phyloP scores from a whole-genome alignment of 768 basidiomycete species.

The Phylloporus rhodoxanthus region DNA sequence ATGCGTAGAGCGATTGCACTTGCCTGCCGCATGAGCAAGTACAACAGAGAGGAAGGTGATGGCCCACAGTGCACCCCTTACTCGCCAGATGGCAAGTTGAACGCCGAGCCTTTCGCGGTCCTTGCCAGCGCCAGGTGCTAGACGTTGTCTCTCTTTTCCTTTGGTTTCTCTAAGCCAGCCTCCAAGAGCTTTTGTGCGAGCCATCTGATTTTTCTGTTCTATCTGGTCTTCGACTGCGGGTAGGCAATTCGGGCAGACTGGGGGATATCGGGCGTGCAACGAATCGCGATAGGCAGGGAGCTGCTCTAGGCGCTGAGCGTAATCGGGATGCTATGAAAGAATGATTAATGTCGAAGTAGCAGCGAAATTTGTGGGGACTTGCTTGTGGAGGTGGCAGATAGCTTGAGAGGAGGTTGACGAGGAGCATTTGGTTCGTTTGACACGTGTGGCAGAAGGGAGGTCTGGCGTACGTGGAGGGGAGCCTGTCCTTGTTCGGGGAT shows the following conservation, averaged over 20 bases:
- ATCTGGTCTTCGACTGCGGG: conserved; percentile 82
- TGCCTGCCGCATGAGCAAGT: conserved; percentile 43
- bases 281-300: conserved; percentile 70
- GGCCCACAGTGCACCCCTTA: conserved; percentile 66
- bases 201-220: conserved; percentile 72
- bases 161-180: conserved; percentile 62
- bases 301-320: conserved; percentile 52
- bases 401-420: conserved; percentile 81
- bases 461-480: conserved; percentile 53
- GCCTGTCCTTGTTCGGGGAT: conserved; percentile 61
- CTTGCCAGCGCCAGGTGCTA: conserved; percentile 36
- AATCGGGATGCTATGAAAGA: conserved; percentile 62
- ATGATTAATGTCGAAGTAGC: not conserved
- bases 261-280: conserved; percentile 79
- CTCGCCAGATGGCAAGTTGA: conserved; percentile 60
- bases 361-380: conserved; percentile 20
- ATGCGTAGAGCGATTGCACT: conserved; percentile 11
- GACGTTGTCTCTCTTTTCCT: conserved; percentile 54
- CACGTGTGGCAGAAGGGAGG: conserved; percentile 82
- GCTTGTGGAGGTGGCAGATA: conserved; percentile 81
- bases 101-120: conserved; percentile 40
- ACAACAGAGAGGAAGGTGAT: conserved; percentile 40
- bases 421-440: conserved; percentile 86
- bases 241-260: conserved; percentile 70
- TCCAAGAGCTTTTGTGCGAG: conserved; percentile 69